Evolutionary conservation across 352 stramenopile species (phyloP), one percentile per base, ranked within the genome.

Genomic region (Phytopythium delawarense): DNA sequence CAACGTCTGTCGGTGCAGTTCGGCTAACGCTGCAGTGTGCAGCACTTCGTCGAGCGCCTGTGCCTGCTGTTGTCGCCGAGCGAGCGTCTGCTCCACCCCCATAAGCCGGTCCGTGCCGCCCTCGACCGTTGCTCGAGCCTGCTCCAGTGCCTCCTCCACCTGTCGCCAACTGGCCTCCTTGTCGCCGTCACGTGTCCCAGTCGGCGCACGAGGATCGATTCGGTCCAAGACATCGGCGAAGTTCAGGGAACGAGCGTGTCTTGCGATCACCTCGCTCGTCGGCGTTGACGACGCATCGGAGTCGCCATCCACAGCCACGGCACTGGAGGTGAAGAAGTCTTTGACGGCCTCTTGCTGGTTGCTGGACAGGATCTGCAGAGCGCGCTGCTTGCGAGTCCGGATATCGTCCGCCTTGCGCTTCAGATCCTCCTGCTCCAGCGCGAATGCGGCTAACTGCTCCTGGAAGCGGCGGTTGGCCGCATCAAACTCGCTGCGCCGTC

Each of bases 271-370:
- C 4, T 56, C 57, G 59, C n/a, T 63, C n/a, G 9, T 65, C 39
- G 35, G 7, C 51, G 11, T 45, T 51, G 52, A 46, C 16, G 39
- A 20, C 20, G 50, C 49, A 23, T 74, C 54, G n/a, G 12, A 12
- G 21, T 30, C 32, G 0, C 7, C n/a, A 13, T 21, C 3, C 18
- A n/a, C 11, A 15, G 25, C n/a, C 18, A 25, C 35, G 2, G 7
- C 7, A 13, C n/a, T 32, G 12, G 34, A 12, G 6, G 65, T 57
- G 34, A 81, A 87, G 63, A 86, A 87, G 0, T 56, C 69, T 49
- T 79, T 71, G 54, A 89, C 76, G 6, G 76, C 74, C 4, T 70
- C 18, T 23, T 89, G 79, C 40, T 89, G 79, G 58, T 85, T 84
- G 8, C 71, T 70, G n/a, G 77, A 81, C 23, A 89, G 66, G 11